Conservation (phyloP, 345 rosid genomes). For the Triadica sebifera region DNA sequence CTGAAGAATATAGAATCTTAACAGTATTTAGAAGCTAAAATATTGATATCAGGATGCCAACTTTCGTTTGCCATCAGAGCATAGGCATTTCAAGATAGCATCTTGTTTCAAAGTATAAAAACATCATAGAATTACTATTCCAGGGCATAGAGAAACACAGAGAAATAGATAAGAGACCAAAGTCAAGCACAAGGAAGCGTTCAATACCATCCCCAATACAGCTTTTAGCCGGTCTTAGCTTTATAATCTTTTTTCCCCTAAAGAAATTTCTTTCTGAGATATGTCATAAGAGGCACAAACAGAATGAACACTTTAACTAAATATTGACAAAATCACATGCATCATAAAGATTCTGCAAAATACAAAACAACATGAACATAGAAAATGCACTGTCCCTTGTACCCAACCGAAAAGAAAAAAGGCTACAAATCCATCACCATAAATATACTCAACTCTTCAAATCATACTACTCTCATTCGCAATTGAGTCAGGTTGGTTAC, state of each 20-base stretch:
- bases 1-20: background rate
- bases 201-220: background rate
- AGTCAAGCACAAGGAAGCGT: background rate
- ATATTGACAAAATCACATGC: background rate
- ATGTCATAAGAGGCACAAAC: background rate
- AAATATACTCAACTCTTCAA: background rate
- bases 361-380: background rate
- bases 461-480: background rate
- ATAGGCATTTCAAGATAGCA: no score
- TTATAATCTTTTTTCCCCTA: background rate
- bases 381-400: background rate
- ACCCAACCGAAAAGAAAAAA: background rate
- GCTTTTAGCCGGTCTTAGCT: background rate
- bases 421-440: no score
- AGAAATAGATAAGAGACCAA: background rate
- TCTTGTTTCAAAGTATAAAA: background rate
- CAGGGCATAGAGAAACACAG: background rate
- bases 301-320: background rate
- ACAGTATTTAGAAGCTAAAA: background rate
- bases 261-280: background rate
- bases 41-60: no score
- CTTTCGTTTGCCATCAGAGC: no score
- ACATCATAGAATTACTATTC: background rate
- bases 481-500: no score
- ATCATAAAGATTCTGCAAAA: background rate